Base-by-base conservation (phyloP, 2,329 filamentous ascomycete species). In the Tolypocladium ophioglossoides region DNA sequence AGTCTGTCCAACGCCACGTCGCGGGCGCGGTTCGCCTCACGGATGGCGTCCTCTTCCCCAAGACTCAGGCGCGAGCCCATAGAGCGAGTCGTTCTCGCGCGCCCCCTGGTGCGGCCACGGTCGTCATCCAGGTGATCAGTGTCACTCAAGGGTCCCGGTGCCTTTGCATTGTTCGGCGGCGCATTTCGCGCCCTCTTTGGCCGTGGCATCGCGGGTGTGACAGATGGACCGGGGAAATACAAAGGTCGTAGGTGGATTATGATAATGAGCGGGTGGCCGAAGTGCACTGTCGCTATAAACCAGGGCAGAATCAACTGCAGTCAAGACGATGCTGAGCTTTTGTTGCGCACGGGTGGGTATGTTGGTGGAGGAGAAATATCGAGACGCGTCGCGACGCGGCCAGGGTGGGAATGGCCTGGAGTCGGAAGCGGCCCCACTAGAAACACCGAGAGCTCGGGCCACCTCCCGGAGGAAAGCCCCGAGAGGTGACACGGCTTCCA, bases 1-100 rank as follows among this genome's bases (percentile, higher is more conserved):
- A 74, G 65, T 11, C 64, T 61, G 30, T 68, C 63, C 46, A 74
- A 63, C 7, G 72, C 72, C 3, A 65, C 64, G 57, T 75, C 70
- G 48, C 68, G 68, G 48, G 63, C 64, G 39, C 54, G 59, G n/a
- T 58, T 62, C 2, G 67, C 63, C 5, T 61, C 54, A 14, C 55
- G 58, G 34, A 67, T 52, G 11, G 64, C 60, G 41, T 64, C 61
- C 20, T 67, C 56, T 14, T 70, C 64, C 30, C 57, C 53, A 3
- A 58, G 54, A 48, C 55, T 63, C 10, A 59, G 51, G 2, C 55
- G 61, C 22, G 60, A 18, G 7, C 40, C 50, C 37, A 24, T 14
- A 18, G 58, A 55, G 40, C 56, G 60, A 20, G 54, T 59, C 37
- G 55, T 50, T 51, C 61, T 53, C 40, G 58, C 22, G 46, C 61